A percentile compares a stretch with the other conserved stretches of the same genome.
These are phyloP conservation scores for Athelia psychrophila DNA, from an alignment of 1,284 basidiomycete genomes.

Conservation along the genomic window DNA sequence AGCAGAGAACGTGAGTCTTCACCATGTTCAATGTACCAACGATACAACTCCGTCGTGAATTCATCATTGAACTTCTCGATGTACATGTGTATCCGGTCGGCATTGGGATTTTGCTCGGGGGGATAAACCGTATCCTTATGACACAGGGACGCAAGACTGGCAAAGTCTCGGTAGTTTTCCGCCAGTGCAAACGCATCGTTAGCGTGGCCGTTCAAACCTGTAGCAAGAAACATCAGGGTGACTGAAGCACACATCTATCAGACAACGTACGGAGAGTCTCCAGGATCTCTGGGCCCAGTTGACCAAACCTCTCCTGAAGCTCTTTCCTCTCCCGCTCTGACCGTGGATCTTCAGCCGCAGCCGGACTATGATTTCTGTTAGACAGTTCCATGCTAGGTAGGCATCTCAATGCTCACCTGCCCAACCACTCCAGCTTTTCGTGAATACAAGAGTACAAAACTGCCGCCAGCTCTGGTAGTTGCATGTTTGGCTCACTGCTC, in stretches of 20 bases:
- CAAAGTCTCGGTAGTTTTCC: slow-evolving; percentile 84
- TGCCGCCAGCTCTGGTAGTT: slow-evolving; percentile 73
- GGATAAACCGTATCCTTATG: slow-evolving; percentile 66
- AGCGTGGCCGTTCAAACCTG: slow-evolving; percentile 67
- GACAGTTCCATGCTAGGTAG: neutral
- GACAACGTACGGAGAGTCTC: slow-evolving; percentile 67
- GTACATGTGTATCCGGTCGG: slow-evolving; percentile 63
- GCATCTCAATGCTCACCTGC: slow-evolving; percentile 38
- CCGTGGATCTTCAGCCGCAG: slow-evolving; percentile 41
- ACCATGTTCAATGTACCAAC: slow-evolving; percentile 84
- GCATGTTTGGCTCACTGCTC: slow-evolving; percentile 42
- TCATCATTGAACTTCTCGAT: slow-evolving; percentile 79
- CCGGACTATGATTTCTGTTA: slow-evolving; percentile 29
- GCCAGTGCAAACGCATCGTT: slow-evolving; percentile 78
- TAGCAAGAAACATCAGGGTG: slow-evolving; percentile 7
- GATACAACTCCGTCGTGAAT: slow-evolving; percentile 87
- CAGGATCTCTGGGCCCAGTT: slow-evolving; percentile 70
- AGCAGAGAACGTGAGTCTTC: slow-evolving; percentile 8
- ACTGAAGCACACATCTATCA: neutral
- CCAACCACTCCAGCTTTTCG: slow-evolving; percentile 70
- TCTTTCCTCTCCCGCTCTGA: slow-evolving; percentile 52
- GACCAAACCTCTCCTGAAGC: slow-evolving; percentile 63
- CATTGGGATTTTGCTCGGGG: slow-evolving; percentile 59
- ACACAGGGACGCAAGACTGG: slow-evolving; percentile 79
- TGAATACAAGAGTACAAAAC: slow-evolving; percentile 70